Conservation (phyloP, 2,329 filamentous ascomycete genomes). For the Trichophyton benhamiae region DNA sequence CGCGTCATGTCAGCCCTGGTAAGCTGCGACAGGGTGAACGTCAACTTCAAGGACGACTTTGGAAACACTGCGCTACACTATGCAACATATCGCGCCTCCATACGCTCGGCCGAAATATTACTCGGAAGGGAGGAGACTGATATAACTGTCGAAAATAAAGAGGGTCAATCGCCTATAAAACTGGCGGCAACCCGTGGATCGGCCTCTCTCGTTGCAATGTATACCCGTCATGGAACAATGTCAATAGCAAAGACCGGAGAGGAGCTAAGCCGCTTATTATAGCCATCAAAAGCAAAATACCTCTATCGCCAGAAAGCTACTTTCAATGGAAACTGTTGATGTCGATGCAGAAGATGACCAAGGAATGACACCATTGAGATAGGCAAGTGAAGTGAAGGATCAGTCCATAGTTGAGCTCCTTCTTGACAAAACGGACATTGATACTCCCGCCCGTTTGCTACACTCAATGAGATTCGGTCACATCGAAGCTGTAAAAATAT, state of each 20-base stretch:
- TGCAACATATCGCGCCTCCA: not conserved
- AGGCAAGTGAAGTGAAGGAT: not conserved
- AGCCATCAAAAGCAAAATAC: not conserved
- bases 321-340: not conserved
- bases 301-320: not conserved
- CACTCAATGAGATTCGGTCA: not conserved
- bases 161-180: not conserved
- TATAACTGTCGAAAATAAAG: not conserved
- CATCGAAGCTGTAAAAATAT: not conserved
- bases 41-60: not conserved
- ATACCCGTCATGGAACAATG: not conserved
- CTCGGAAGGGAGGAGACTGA: not conserved
- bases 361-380: not conserved
- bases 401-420: not conserved
- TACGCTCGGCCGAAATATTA: not conserved
- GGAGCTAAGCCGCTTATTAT: not conserved
- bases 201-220: not conserved
- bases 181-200: not conserved
- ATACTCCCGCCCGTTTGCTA: no score
- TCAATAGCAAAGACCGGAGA: not conserved
- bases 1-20: not conserved
- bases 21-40: not conserved
- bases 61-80: not conserved
- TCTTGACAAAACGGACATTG: not conserved
- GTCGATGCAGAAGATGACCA: not conserved